Conservation (phyloP, 108 stramenopile species). For the Discostella pseudostelligera region DNA sequence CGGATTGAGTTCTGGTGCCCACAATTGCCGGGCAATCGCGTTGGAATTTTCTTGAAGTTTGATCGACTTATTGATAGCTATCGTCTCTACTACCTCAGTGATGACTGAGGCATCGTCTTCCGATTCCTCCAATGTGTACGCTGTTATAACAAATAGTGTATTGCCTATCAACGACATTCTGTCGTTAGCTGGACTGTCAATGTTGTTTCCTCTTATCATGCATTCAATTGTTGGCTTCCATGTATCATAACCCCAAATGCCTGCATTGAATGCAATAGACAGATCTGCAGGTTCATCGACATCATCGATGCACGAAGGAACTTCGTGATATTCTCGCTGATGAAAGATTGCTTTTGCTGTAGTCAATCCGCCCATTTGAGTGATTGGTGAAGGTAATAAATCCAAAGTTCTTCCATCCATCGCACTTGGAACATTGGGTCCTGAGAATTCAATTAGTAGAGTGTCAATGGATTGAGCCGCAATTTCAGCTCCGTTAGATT, state of each 20-base stretch:
- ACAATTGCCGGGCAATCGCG: slow-evolving; percentile 43
- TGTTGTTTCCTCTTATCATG: slow-evolving; percentile 31
- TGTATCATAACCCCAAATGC: slow-evolving; percentile 86
- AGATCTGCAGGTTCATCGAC: slow-evolving; percentile 41
- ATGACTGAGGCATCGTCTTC: slow-evolving; percentile 69
- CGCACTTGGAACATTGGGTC: slow-evolving; percentile 57
- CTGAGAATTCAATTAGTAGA: slow-evolving; percentile 60
- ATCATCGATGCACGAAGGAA: background rate
- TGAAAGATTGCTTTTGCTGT: slow-evolving; percentile 62
- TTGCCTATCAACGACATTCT: slow-evolving; percentile 10
- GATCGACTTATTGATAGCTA: slow-evolving; percentile 1
- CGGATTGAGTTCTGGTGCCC: slow-evolving; percentile 71
- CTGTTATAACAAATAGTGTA: slow-evolving; percentile 67
- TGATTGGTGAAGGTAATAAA: slow-evolving; percentile 39
- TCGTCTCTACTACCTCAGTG: slow-evolving; percentile 51
- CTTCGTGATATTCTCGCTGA: slow-evolving; percentile 67
- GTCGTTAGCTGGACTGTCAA: slow-evolving; percentile 3
- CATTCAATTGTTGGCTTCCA: slow-evolving; percentile 70
- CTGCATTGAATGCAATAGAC: slow-evolving; percentile 76
- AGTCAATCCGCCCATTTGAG: slow-evolving; percentile 13
- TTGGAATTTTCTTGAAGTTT: background rate
- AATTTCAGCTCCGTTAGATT: slow-evolving; percentile 1
- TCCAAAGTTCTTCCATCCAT: slow-evolving; percentile 28
- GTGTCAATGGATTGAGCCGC: slow-evolving; percentile 9
- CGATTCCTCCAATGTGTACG: slow-evolving; percentile 79